Evolutionary conservation across 2,329 filamentous ascomycete genomes (phyloP).

Genomic region (Chrysosphaeria jannelii): DNA sequence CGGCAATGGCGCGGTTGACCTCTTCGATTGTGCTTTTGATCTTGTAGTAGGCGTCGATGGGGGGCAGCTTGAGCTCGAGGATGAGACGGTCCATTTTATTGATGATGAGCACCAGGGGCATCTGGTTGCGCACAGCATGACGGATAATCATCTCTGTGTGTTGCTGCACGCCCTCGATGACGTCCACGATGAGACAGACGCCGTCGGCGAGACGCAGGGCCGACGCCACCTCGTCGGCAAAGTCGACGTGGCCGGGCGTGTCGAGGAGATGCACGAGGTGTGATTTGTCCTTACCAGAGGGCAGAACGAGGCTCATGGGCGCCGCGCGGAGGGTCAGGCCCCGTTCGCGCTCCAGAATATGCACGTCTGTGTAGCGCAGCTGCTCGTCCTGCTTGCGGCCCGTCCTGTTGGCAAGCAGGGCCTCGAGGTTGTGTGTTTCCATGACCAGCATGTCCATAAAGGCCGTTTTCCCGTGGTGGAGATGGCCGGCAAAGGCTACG

Average conservation of each 20-base stretch:
- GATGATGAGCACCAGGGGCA: slow-evolving; percentile 68
- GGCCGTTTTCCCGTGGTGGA: slow-evolving; percentile 93
- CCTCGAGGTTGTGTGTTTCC: slow-evolving; percentile 70
- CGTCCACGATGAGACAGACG: slow-evolving; percentile 76
- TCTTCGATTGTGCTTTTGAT: slow-evolving; percentile 96
- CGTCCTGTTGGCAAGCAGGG: slow-evolving; percentile 48
- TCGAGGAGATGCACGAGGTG: slow-evolving; percentile 87
- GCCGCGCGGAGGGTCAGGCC: slow-evolving; percentile 78
- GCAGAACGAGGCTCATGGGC: slow-evolving; percentile 80
- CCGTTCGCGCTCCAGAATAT: slow-evolving; percentile 63
- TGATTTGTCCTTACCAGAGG: slow-evolving; percentile 72
- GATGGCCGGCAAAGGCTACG: slow-evolving; percentile 65
- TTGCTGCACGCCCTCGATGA: slow-evolving; percentile 94
- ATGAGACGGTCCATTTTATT: slow-evolving; percentile 97
- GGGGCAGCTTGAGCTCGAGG: slow-evolving; percentile 74
- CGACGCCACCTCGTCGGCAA: slow-evolving; percentile 85
- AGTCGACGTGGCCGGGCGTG: slow-evolving; percentile 93
- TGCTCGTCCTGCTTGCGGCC: slow-evolving; percentile 69
- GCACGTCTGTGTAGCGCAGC: slow-evolving; percentile 79
- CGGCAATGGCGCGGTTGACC: slow-evolving; percentile 86
- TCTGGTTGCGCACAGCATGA: slow-evolving; percentile 67
- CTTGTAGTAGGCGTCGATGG: slow-evolving; percentile 94
- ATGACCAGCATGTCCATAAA: slow-evolving; percentile 96
- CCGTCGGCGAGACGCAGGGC: slow-evolving; percentile 70
- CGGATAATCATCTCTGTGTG: slow-evolving; percentile 96